Base-by-base conservation (phyloP, 2,329 filamentous ascomycete species). In the Penicillium sp. region DNA sequence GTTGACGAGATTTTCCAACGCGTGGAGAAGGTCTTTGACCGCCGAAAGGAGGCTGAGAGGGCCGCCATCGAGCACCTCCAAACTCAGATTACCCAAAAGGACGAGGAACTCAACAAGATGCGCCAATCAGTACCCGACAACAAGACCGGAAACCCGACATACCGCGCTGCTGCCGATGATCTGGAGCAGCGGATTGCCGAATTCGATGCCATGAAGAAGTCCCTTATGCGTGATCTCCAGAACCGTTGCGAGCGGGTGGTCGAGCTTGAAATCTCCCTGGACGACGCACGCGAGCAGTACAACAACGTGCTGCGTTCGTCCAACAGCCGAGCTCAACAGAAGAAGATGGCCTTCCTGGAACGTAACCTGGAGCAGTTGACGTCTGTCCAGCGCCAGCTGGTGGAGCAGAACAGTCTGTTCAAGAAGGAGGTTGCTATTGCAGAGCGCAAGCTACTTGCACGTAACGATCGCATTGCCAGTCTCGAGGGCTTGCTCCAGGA, bases 201-300 rank as follows among this genome's bases (percentile, higher is more conserved):
- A 76, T 99, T 99, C 72, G 95, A 99, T 79, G 91, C 92, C 62
- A 99, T 99, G 93, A 99, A 99, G 88, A 99, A 99, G 87, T 96
- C 91, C 68, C 84, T 99, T 70, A 99, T 99, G 95, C 91, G 95
- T 61, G 95, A 99, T 79, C 83, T 99, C 68, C 95, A 99, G 80
- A 98, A 99, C 83, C 90, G 95, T 64, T 99, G 95, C 79, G 95
- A 99, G 83, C 90, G 95, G 68, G 93, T 99, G 37, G 95, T 99
- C 19, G 95, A 99, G 83, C 88, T 99, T 30, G 95, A 99, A 80
- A 99, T 99, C 73, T 96, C 92, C 38, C 86, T 99, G 55, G 95
- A 99, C 75, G 93, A 97, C 83, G 97, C 95, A 0, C 88, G 95
- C 59, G 95, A 99, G 83, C 95, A 99, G 81, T 99, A 99, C 83